phyloP scores from a whole-genome alignment of 441 rosid species.

The Flueggea neowawraea region DNA sequence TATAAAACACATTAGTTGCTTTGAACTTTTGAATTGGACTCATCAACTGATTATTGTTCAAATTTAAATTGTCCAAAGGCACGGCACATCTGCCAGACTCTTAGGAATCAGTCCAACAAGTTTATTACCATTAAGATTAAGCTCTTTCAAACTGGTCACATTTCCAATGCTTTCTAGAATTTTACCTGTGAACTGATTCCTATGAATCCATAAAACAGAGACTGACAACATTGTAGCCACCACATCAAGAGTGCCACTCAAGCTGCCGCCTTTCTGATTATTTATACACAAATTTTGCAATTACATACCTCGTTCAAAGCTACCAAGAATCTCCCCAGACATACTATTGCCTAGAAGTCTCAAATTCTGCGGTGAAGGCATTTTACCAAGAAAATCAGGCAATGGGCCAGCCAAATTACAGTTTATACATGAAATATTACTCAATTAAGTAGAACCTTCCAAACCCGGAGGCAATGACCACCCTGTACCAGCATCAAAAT shows the following conservation, averaged over 20 bases:
- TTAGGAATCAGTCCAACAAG: slow-evolving; percentile 61
- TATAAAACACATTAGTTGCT: slow-evolving; percentile 28
- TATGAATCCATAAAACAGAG: slow-evolving; percentile 61
- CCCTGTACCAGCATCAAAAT: slow-evolving; percentile 47
- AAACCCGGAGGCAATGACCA: slow-evolving; percentile 56
- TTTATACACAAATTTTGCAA: slow-evolving; percentile 61
- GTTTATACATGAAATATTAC: slow-evolving; percentile 50
- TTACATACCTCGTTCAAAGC: slow-evolving; percentile 30
- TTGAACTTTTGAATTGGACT: slow-evolving; percentile 61
- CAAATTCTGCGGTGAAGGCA: slow-evolving; percentile 46
- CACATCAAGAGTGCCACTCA: slow-evolving; percentile 53
- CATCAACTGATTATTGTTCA: slow-evolving; percentile 69
- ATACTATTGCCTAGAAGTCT: slow-evolving; percentile 44
- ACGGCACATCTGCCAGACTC: slow-evolving; percentile 43
- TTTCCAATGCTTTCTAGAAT: slow-evolving; percentile 52
- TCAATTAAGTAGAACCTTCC: slow-evolving; percentile 48
- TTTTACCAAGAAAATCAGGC: slow-evolving; percentile 57
- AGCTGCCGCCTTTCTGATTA: slow-evolving; percentile 39
- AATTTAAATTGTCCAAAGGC: slow-evolving; percentile 41
- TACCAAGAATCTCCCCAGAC: slow-evolving; percentile 50
- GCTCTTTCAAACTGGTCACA: slow-evolving; percentile 46
- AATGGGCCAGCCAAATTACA: slow-evolving; percentile 62
- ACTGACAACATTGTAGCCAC: slow-evolving; percentile 45
- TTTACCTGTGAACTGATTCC: slow-evolving; percentile 60
- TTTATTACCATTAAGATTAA: slow-evolving; percentile 50